A percentile compares a stretch with the other conserved stretches of the same genome.
phyloP scores from a whole-genome alignment of 2,329 filamentous ascomycete species.

The Ophiostoma populinum region DNA sequence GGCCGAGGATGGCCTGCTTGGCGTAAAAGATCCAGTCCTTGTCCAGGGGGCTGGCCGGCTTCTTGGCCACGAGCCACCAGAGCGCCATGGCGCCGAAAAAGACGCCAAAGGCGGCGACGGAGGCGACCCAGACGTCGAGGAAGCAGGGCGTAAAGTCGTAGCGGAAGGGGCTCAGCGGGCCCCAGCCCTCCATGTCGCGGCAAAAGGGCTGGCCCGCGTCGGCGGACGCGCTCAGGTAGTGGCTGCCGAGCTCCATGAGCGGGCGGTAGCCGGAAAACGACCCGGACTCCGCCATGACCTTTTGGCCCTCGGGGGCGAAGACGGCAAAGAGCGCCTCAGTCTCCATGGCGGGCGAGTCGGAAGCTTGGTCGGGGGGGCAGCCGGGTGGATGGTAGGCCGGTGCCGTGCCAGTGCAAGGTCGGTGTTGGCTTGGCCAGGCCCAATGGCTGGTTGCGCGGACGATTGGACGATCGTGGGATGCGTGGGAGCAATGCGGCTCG shows the following conservation, averaged over 20 bases:
- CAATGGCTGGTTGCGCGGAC: no score
- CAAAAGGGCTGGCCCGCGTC: conserved; percentile 55
- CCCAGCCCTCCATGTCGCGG: conserved; percentile 86
- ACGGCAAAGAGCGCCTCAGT: conserved; percentile 12
- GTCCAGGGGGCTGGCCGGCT: conserved; percentile 44
- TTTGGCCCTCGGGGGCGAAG: conserved; percentile 19
- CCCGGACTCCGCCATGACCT: conserved; percentile 35
- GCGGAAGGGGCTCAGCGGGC: conserved; percentile 67
- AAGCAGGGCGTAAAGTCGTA: conserved; percentile 98
- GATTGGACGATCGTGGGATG: no score
- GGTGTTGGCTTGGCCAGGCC: no score
- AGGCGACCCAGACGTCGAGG: conserved; percentile 73
- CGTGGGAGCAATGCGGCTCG: no score
- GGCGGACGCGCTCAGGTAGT: conserved; percentile 40
- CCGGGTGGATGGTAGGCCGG: no score
- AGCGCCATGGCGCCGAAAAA: conserved; percentile 60
- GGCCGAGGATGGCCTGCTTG: conserved; percentile 63
- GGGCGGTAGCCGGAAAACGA: conserved; percentile 43
- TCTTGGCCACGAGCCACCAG: conserved; percentile 61
- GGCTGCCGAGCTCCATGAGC: conserved; percentile 30
- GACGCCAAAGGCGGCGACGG: conserved; percentile 64
- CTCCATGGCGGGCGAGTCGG: conserved; percentile 9
- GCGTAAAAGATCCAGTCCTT: conserved; percentile 89
- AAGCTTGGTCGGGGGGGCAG: not conserved
- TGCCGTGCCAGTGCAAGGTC: no score